Percentiles rank a stretch among this genome's conserved stretches.
Evolutionary conservation across 352 stramenopile genomes (phyloP).

Genomic region (Phytophthora chlamydospora): DNA sequence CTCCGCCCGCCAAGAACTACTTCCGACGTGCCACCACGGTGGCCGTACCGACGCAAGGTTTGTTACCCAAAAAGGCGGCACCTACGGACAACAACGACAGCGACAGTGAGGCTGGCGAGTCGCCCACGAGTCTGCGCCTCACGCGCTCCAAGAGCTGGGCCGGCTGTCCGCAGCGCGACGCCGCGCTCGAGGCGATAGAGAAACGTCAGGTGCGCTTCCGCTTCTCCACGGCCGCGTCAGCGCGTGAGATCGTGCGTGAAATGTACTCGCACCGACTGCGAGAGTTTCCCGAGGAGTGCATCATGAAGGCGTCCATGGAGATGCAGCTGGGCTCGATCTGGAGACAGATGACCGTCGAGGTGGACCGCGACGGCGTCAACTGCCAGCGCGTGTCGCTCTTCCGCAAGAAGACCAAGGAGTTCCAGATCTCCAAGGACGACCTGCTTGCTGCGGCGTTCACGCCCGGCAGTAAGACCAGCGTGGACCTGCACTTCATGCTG

Average conservation of each 20-base stretch:
- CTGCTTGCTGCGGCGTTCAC: constrained; percentile 50
- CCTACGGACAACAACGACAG: constrained; percentile 26
- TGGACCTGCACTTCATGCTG: constrained; percentile 74
- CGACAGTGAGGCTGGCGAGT: constrained; percentile 22
- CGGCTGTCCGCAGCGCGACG: constrained; percentile 50
- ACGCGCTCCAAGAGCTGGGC: constrained; percentile 62
- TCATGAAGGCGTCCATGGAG: constrained; percentile 35
- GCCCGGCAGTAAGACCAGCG: constrained; percentile 27
- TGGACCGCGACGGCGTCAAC: constrained; percentile 64
- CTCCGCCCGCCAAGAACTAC: constrained; percentile 18
- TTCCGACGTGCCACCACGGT: constrained; percentile 66
- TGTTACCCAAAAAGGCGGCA: constrained; percentile 15
- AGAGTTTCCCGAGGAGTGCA: constrained; percentile 61
- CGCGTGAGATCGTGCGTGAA: constrained; percentile 67
- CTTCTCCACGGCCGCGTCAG: constrained; percentile 62
- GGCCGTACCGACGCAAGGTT: constrained; percentile 37
- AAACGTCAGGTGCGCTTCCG: constrained; percentile 62
- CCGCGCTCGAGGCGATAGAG: constrained; percentile 63
- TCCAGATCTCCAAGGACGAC: constrained; percentile 61
- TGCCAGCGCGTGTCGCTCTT: constrained; percentile 64
- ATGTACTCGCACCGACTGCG: constrained; percentile 68
- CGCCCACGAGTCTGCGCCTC: constrained; percentile 22
- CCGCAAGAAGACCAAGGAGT: constrained; percentile 62
- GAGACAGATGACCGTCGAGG: constrained; percentile 52
- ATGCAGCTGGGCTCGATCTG: constrained; percentile 59